phyloP scores from a whole-genome alignment of 495 filamentous ascomycete species.

The Polyplosphaeria fusca region DNA sequence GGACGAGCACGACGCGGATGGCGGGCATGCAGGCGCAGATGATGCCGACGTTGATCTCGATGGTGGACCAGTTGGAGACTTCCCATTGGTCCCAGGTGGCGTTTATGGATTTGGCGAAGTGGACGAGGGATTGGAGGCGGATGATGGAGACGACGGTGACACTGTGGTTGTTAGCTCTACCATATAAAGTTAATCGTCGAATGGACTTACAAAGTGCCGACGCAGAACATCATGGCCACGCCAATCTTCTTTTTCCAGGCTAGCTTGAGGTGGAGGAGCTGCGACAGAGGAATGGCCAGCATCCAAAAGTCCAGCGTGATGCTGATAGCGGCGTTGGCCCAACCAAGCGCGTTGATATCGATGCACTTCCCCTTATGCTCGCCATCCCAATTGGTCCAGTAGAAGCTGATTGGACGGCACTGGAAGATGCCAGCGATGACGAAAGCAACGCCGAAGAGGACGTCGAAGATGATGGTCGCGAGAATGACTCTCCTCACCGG shows the following conservation, averaged over 20 bases:
- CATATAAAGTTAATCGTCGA: neutral
- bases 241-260: constrained; percentile 49
- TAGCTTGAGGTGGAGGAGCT: constrained; percentile 47
- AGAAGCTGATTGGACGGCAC: constrained; percentile 43
- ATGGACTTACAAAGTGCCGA: constrained; percentile 52
- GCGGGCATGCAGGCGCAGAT: constrained; percentile 42
- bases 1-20: constrained; percentile 27
- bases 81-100: constrained; percentile 34
- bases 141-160: constrained; percentile 46
- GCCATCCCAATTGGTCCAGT: constrained; percentile 33
- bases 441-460: constrained; percentile 42
- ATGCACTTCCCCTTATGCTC: constrained; percentile 30
- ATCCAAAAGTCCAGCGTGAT: constrained; percentile 35
- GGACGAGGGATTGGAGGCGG: constrained; percentile 41
- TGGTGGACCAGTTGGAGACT: constrained; percentile 30
- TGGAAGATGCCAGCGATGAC: constrained; percentile 45
- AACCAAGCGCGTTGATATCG: constrained; percentile 29
- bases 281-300: constrained; percentile 46
- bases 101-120: constrained; percentile 39
- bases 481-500: constrained; percentile 36
- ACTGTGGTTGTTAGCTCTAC: constrained; percentile 20
- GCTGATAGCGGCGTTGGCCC: constrained; percentile 30
- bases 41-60: constrained; percentile 41
- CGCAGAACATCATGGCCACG: constrained; percentile 53
- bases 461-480: constrained; percentile 39